Evolutionary conservation across 2,329 filamentous ascomycete species (phyloP), one percentile per base, ranked within the genome.

Genomic region (Xylariaceae sp.): DNA sequence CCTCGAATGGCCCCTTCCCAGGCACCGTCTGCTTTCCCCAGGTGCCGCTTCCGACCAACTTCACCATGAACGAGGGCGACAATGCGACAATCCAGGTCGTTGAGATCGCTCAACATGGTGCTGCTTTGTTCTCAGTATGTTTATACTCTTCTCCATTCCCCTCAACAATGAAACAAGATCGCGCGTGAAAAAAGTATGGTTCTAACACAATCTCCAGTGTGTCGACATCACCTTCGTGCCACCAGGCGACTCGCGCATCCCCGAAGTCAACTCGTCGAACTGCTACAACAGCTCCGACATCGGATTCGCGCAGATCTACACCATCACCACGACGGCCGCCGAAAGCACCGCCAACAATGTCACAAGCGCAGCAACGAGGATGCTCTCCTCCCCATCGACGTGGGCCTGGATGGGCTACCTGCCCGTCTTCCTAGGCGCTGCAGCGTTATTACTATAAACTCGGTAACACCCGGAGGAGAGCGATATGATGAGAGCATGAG

Each of bases 201-300:
- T 30, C 51, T 55, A 50, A 55, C 40, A 14, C 40, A n/a, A 15
- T 1, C 27, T 7, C 6, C 18, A 96, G 90, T 97, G 94, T 66
- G 91, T 95, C 59, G 92, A 97, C 65, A 95, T 97, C 62, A 92
- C 87, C 42, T 95, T 97, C 61, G 89, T 86, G 42, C 87, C 90
- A 1, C 87, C 88, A 19, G 73, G 82, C 61, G 86, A 95, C 65
- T 55, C 70, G 36, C 72, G 71, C 41, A 83, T 95, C 44, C 75
- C 74, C 48, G 75, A 86, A 58, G 88, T 96, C 58, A 95, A 87
- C 65, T 74, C 77, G 51, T 78, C 82, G 12, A 96, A 96, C 71
- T 97, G 92, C 77, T 90, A 86, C 76, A 97, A 97, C 74, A 89
- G 85, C 52, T 83, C 80, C 41, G 75, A 89, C 48, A 83, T 96